phyloP scores from a whole-genome alignment of 2,329 filamentous ascomycete species.

The Stagonosporopsis vannaccii region DNA sequence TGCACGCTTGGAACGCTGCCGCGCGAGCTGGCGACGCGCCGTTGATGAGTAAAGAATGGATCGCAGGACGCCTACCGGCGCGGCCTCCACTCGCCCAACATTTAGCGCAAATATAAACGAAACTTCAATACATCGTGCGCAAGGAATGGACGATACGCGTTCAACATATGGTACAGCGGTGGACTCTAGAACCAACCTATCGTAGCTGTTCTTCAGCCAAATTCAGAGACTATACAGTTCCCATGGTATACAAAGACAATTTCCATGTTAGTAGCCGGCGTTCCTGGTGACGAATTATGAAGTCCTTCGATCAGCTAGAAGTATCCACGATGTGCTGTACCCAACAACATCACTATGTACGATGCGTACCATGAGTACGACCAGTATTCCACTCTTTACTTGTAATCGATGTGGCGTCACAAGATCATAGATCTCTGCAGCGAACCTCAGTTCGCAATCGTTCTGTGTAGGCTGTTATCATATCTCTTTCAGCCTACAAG shows the following conservation, averaged over 20 bases:
- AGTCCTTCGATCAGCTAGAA: not conserved
- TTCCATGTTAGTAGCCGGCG: too few relatives aligned
- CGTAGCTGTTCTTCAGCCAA: not conserved
- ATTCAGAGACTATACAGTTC: too few relatives aligned
- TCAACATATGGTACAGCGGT: not conserved
- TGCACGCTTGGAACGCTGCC: slow-evolving; percentile 3
- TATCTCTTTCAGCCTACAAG: slow-evolving; percentile 5
- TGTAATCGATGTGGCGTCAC: not conserved
- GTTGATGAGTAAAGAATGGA: slow-evolving; percentile 1
- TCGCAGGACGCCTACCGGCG: not conserved
- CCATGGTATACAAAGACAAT: too few relatives aligned
- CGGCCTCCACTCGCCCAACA: not conserved
- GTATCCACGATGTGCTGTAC: not conserved
- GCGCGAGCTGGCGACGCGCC: slow-evolving; percentile 8
- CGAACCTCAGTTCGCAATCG: not conserved
- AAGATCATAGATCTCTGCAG: not conserved
- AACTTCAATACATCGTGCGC: slow-evolving; percentile 2
- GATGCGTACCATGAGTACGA: not conserved
- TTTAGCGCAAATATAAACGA: slow-evolving; percentile 5
- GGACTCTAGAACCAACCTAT: too few relatives aligned
- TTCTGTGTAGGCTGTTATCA: not conserved
- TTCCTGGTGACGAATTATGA: too few relatives aligned
- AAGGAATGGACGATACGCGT: not conserved
- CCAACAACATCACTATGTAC: not conserved
- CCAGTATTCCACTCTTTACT: not conserved